Conservation (phyloP, 2,329 filamentous ascomycete species). For the Fusarium humuli region DNA sequence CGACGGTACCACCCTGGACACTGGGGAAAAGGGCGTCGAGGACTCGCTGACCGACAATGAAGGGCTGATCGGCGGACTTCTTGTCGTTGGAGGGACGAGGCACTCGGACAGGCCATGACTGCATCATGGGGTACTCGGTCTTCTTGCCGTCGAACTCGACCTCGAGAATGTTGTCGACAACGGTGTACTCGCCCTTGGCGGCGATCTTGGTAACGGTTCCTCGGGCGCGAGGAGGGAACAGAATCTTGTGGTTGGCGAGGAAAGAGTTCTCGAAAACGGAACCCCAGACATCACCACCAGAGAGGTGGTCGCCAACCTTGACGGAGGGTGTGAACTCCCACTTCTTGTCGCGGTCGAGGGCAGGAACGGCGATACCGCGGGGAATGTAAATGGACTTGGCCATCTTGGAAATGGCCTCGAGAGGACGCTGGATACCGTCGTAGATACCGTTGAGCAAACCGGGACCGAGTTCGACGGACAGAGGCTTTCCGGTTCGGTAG, state of each 20-base stretch:
- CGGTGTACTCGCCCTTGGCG: conserved; percentile 90
- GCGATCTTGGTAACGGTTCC: conserved; percentile 94
- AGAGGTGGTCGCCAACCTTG: conserved; percentile 97
- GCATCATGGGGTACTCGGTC: conserved; percentile 97
- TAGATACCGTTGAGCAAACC: conserved; percentile 99
- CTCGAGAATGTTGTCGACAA: conserved; percentile 93
- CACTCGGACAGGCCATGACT: conserved; percentile 97
- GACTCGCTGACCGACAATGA: conserved; percentile 96
- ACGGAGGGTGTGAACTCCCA: conserved; percentile 94
- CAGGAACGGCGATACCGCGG: conserved; percentile 87
- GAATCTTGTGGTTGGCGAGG: conserved; percentile 90
- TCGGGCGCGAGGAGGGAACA: conserved; percentile 88
- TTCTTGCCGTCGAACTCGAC: conserved; percentile 98
- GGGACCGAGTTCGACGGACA: conserved; percentile 96
- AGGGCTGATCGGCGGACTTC: conserved; percentile 86
- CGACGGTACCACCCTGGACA: conserved; percentile 97
- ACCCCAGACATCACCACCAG: conserved; percentile 96
- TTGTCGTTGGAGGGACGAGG: conserved; percentile 93
- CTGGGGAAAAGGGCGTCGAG: conserved; percentile 95
- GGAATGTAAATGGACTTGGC: conserved; percentile 97
- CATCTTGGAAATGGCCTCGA: conserved; percentile 82
- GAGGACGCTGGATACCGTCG: conserved; percentile 97
- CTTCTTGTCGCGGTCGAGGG: conserved; percentile 90
- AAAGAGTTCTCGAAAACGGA: conserved; percentile 96
- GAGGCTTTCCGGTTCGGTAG: conserved; percentile 87